These are phyloP conservation scores for Microbotryum scabiosae DNA, from an alignment of 1,284 basidiomycete genomes.

Conservation along the genomic window DNA sequence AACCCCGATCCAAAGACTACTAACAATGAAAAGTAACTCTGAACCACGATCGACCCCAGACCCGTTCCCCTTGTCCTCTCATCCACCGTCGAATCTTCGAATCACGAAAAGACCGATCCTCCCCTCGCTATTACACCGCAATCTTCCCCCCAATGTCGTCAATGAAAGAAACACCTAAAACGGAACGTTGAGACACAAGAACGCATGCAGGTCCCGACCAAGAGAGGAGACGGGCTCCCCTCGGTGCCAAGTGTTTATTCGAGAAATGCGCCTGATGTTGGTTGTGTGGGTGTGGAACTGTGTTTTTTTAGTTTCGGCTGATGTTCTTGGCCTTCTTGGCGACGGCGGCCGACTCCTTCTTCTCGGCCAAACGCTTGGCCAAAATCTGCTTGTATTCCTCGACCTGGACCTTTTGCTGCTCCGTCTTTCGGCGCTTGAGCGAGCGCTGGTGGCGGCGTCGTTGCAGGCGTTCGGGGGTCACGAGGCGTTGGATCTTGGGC, in stretches of 20 bases:
- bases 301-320: not conserved
- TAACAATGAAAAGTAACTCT: no score
- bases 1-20: no score
- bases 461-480: constrained; percentile 91
- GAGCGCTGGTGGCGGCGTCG: constrained; percentile 87
- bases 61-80: no score
- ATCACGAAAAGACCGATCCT: no score
- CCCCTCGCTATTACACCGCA: no score
- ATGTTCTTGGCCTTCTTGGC: constrained; percentile 41
- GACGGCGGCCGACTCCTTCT: constrained; percentile 65
- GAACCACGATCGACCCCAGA: no score
- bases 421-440: constrained; percentile 79
- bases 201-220: not conserved
- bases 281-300: not conserved
- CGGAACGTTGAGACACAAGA: not conserved
- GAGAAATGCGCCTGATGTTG: not conserved
- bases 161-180: not conserved
- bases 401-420: constrained; percentile 91
- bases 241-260: not conserved
- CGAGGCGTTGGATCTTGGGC: constrained; percentile 63
- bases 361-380: constrained; percentile 84
- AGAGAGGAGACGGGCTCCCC: not conserved
- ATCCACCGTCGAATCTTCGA: no score
- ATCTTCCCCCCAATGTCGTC: no score
- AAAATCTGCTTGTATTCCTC: constrained; percentile 73